phyloP scores from a whole-genome alignment of 2,329 filamentous ascomycete genomes.

The Ophiostoma ulmi region DNA sequence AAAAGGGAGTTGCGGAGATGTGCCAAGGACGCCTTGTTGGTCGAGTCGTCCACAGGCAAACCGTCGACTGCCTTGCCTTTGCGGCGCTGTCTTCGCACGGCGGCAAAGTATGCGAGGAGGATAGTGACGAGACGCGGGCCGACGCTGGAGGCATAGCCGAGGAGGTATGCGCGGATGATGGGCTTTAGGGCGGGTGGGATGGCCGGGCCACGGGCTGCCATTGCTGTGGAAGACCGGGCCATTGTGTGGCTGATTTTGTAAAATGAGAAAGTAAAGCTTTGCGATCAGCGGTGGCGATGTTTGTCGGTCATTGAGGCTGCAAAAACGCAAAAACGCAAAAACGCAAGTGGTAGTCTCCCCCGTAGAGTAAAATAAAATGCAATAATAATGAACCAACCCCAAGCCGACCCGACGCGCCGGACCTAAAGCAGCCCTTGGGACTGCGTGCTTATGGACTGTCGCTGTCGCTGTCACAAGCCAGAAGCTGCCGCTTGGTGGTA shows the following conservation, averaged over 20 bases:
- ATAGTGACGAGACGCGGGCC: slow-evolving; percentile 53
- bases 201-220: slow-evolving; percentile 28
- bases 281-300: no score
- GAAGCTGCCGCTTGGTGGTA: not conserved
- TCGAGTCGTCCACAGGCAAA: slow-evolving; percentile 12
- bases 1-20: slow-evolving; percentile 31
- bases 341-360: no score
- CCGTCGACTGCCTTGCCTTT: slow-evolving; percentile 26
- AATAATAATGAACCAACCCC: not conserved
- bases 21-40: slow-evolving; percentile 15
- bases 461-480: slow-evolving; percentile 6
- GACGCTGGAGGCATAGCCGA: slow-evolving; percentile 57
- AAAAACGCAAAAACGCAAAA: no score
- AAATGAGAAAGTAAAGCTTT: no score
- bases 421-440: not conserved
- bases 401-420: not conserved
- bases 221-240: not conserved
- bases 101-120: slow-evolving; percentile 46
- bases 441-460: not conserved
- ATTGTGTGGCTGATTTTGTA: not conserved
- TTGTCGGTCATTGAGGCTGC: no score
- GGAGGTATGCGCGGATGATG: slow-evolving; percentile 53
- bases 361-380: no score
- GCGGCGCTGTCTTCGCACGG: slow-evolving; percentile 30
- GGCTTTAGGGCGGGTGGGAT: slow-evolving; percentile 52